Evolutionary conservation across 345 rosid species (phyloP).

Genomic region (Melaleuca quinquenervia): DNA sequence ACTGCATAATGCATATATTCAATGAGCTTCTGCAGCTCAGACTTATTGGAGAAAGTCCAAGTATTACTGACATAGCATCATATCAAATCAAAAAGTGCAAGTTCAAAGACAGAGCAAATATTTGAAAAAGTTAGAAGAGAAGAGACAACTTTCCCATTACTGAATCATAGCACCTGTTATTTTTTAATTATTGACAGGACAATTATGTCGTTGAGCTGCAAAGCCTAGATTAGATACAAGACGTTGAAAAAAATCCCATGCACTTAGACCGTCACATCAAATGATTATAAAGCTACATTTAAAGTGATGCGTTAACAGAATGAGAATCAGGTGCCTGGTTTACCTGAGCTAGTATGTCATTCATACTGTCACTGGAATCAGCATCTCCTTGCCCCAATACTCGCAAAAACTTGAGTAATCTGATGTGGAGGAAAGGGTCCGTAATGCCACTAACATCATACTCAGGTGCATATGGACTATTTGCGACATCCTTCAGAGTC

Average conservation of each 20-base stretch:
- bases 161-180: not conserved
- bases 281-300: not conserved
- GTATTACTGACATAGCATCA: not conserved
- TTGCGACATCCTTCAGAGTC: slow-evolving; percentile 73
- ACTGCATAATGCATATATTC: not conserved
- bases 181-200: not conserved
- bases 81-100: not conserved
- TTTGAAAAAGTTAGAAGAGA: not conserved
- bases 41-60: not conserved
- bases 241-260: not conserved
- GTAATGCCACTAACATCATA: slow-evolving; percentile 97
- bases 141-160: not conserved
- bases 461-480: slow-evolving; percentile 96
- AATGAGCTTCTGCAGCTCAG: not conserved
- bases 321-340: slow-evolving; percentile 9
- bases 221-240: not conserved
- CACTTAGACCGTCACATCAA: not conserved
- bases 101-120: not conserved
- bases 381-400: slow-evolving; percentile 92
- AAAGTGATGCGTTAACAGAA: not conserved
- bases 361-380: slow-evolving; percentile 93
- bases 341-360: slow-evolving; percentile 99
- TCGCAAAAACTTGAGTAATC: slow-evolving; percentile 83
- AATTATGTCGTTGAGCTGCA: not conserved
- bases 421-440: slow-evolving; percentile 97